Conservation (phyloP, 2,329 filamentous ascomycete genomes). For the Aspergillus flavus region DNA sequence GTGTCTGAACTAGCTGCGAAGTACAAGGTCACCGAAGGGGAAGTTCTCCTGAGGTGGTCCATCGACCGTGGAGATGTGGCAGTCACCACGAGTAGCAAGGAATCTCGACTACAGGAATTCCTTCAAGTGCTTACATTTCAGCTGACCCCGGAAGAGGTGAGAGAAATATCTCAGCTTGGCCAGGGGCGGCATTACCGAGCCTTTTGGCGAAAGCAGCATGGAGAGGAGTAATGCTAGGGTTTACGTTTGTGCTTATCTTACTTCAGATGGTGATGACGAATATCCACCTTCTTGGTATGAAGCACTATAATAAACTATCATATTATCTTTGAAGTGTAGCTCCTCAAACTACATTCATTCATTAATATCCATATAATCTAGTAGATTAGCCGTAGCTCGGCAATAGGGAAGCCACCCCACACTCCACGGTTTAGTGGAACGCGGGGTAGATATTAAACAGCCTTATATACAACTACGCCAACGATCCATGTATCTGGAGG, state of each 20-base stretch:
- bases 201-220: slow-evolving; percentile 56
- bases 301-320: no score
- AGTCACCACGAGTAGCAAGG: slow-evolving; percentile 64
- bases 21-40: slow-evolving; percentile 60
- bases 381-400: no score
- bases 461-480: no score
- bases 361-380: no score
- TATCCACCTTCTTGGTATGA: no score
- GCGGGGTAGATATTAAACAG: no score
- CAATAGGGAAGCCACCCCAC: no score
- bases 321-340: no score
- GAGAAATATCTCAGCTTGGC: slow-evolving; percentile 54
- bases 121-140: slow-evolving; percentile 59
- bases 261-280: no score
- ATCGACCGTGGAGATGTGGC: slow-evolving; percentile 62
- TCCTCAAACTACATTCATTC: no score
- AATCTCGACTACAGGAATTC: slow-evolving; percentile 62
- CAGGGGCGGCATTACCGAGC: slow-evolving; percentile 54
- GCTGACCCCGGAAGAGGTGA: slow-evolving; percentile 60
- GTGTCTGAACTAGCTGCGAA: slow-evolving; percentile 59
- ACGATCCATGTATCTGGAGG: not conserved
- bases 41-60: slow-evolving; percentile 62
- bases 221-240: not conserved
- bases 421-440: no score
- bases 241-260: no score